Base-by-base conservation (phyloP, 2,329 filamentous ascomycete genomes). In the Penicillium sp. region DNA sequence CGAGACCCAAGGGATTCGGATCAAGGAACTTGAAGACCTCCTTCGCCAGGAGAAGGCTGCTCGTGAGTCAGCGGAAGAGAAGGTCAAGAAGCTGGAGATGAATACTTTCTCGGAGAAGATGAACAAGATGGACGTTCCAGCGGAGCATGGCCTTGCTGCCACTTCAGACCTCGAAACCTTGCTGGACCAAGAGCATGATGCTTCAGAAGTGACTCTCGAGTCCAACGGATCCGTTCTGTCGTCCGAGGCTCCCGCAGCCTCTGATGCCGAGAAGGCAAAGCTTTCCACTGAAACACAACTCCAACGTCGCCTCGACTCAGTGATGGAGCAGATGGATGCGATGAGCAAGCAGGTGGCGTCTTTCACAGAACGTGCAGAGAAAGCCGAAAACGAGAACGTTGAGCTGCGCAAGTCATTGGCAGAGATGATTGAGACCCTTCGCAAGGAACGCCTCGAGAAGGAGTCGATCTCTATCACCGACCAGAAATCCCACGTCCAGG, bases 391-490 rank as follows among this genome's bases (percentile, higher is more conserved):
- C 9, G 92, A 96, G 68, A 85, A 89, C 47, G 86, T 89, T 55
- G 82, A 85, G 43, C 86, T 88, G 55, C 87, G 89, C 55, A 88
- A 89, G 73, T 89, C 89, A 1, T 78, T 99, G 46, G 88, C 90
- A 1, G 91, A 96, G 71, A 95, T 98, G 91, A 88, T 97, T 13
- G 82, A 91, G 67, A 88, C 89, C 65, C 89, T 97, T 56, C 86
- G 92, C 54, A 83, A 81, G 67, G 87, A 92, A 61, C 75, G 75
- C 37, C 66, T 86, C 87, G 66, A 85, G 85, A 64, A 82, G 79
- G 33, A 78, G 72, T 62, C 79, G 77, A 65, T 77, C 75, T 35
- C 79, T 75, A 44, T 33, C 16, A 16, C 52, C 22, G 77, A 77
- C 50, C 55, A 68, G 22, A 71, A 72, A 54, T 22, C 58, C 18